These are phyloP conservation scores for Termitomyces sp. DNA, from an alignment of 1,284 basidiomycete species.

Conservation along the genomic window DNA sequence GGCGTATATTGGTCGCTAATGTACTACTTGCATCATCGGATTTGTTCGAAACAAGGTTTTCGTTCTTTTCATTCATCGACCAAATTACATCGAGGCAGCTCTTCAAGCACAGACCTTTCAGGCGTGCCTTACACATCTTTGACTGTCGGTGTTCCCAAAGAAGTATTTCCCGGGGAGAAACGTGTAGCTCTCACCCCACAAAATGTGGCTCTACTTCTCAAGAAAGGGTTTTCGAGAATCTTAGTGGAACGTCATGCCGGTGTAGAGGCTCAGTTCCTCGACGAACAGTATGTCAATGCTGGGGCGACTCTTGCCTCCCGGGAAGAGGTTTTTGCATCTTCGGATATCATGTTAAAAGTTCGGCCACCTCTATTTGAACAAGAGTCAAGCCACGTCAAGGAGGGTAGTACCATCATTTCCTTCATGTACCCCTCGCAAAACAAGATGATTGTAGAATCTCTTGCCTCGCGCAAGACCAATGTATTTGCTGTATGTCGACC, in stretches of 20 bases:
- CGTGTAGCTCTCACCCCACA: constrained; percentile 78
- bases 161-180: constrained; percentile 70
- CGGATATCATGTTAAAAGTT: constrained; percentile 81
- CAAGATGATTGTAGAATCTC: constrained; percentile 60
- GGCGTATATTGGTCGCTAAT: constrained; percentile 2
- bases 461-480: constrained; percentile 60
- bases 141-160: constrained; percentile 73
- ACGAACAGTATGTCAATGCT: constrained; percentile 73
- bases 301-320: constrained; percentile 69
- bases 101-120: constrained; percentile 27
- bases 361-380: constrained; percentile 61
- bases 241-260: constrained; percentile 74
- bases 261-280: constrained; percentile 66
- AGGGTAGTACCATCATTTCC: constrained; percentile 76
- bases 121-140: constrained; percentile 69
- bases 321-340: constrained; percentile 54
- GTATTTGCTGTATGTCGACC: constrained; percentile 46
- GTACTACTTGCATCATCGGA: not conserved
- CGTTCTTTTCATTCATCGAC: constrained; percentile 31
- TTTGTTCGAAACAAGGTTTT: constrained; percentile 21
- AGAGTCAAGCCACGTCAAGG: constrained; percentile 57
- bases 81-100: constrained; percentile 22
- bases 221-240: constrained; percentile 74
- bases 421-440: constrained; percentile 82
- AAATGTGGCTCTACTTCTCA: constrained; percentile 66